phyloP scores from a whole-genome alignment of 805 yeast species.

The Saccharomycopsis lassenensis region DNA sequence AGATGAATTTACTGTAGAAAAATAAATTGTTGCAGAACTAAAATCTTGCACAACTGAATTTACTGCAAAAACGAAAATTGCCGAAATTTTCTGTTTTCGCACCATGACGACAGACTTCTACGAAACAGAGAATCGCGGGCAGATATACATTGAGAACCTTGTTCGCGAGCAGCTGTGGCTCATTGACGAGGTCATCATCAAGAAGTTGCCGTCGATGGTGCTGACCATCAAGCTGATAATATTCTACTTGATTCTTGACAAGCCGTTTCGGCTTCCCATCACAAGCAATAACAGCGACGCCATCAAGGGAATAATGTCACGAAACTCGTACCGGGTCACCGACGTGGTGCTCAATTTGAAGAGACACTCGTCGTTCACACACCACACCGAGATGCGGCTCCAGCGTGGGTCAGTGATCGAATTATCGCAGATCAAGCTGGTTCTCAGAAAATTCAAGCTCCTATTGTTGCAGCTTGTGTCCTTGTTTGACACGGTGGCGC shows the following conservation, averaged over 20 bases:
- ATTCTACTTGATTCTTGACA: constrained; percentile 12
- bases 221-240: constrained; percentile 10
- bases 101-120: too few relatives aligned
- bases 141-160: constrained; percentile 8
- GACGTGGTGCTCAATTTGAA: constrained; percentile 8
- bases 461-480: constrained; percentile 9
- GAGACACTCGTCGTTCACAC: constrained; percentile 7
- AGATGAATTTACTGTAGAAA: too few relatives aligned
- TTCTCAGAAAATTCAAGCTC: constrained; percentile 5
- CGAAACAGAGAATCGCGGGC: too few relatives aligned
- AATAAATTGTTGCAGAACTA: too few relatives aligned
- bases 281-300: constrained; percentile 14
- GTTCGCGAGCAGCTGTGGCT: constrained; percentile 16
- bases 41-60: too few relatives aligned
- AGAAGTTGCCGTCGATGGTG: constrained; percentile 14
- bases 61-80: too few relatives aligned
- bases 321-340: constrained; percentile 12
- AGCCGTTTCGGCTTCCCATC: constrained; percentile 16
- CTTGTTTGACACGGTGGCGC: constrained; percentile 2
- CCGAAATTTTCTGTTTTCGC: too few relatives aligned
- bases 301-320: constrained; percentile 14
- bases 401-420: constrained; percentile 2
- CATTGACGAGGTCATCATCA: constrained; percentile 12
- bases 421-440: constrained; percentile 10
- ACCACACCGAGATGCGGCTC: constrained; percentile 6